Evolutionary conservation across 2,329 filamentous ascomycete species (phyloP).

Genomic region (Pseudovirgaria hyperparasitica): DNA sequence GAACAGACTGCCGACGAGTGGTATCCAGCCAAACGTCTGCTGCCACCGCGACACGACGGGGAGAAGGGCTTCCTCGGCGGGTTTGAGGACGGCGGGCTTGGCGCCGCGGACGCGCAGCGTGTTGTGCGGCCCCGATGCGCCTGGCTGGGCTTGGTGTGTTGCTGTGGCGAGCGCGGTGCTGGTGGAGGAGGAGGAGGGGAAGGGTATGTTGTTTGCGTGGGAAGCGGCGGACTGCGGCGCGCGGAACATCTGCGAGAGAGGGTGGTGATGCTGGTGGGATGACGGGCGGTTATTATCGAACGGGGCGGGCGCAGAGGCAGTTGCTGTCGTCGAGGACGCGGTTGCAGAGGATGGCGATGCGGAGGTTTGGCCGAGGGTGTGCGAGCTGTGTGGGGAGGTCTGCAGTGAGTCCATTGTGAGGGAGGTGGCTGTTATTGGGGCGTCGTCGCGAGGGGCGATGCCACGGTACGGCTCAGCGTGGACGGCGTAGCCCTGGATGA

Average conservation of each 20-base stretch:
- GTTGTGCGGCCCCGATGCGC: too few relatives aligned
- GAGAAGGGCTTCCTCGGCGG: conserved; percentile 34
- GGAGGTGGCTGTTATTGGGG: conserved; percentile 25
- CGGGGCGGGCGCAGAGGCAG: conserved; percentile 12
- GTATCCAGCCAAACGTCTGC: conserved; percentile 32
- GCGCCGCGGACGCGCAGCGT: conserved; percentile 21
- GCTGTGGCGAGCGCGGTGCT: conserved; percentile 5
- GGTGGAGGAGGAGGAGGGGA: conserved; percentile 11
- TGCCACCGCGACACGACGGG: conserved; percentile 29
- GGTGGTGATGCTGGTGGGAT: conserved; percentile 7
- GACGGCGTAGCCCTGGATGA: conserved; percentile 33
- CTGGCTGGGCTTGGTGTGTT: conserved; percentile 16
- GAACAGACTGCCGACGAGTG: conserved; percentile 34
- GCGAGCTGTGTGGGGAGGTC: conserved; percentile 22
- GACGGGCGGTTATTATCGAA: conserved; percentile 13
- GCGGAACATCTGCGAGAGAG: conserved; percentile 16
- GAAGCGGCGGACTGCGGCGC: conserved; percentile 14
- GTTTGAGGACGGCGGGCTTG: conserved; percentile 26
- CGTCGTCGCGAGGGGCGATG: conserved; percentile 29
- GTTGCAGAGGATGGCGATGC: conserved; percentile 22
- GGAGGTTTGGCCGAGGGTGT: conserved; percentile 16
- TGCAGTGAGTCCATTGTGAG: conserved; percentile 14
- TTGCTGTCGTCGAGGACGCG: conserved; percentile 29
- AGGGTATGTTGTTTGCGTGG: conserved; percentile 4
- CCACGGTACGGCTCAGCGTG: conserved; percentile 36